A percentile compares a stretch with the other conserved stretches of the same genome.
Evolutionary conservation across 345 rosid genomes (phyloP).

Genomic region (Salix suchowensis): DNA sequence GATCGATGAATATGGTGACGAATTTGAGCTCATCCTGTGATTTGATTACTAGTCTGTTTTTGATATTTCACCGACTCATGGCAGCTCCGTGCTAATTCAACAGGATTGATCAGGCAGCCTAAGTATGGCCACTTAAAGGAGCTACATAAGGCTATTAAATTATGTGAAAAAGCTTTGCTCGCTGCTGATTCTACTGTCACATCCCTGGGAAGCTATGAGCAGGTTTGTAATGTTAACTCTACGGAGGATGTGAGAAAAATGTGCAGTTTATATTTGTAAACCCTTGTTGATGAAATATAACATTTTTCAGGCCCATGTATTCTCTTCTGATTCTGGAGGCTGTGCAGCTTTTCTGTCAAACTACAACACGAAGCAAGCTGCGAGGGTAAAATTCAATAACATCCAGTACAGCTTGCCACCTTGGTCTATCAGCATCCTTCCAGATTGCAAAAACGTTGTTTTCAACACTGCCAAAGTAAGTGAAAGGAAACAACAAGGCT

Average conservation of each 20-base stretch:
- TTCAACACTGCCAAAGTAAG: slow-evolving; percentile 30
- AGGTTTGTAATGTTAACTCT: slow-evolving; percentile 8
- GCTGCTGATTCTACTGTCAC: slow-evolving; percentile 17
- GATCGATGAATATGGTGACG: slow-evolving; percentile 25
- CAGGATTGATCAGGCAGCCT: slow-evolving; percentile 28
- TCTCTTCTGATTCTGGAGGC: slow-evolving; percentile 18
- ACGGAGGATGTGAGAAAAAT: neutral
- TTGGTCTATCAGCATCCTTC: slow-evolving; percentile 32
- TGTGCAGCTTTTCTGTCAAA: slow-evolving; percentile 34
- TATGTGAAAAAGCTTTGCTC: slow-evolving; percentile 21
- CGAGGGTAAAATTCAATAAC: slow-evolving; percentile 15
- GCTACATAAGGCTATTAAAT: slow-evolving; percentile 22
- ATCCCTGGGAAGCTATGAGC: slow-evolving; percentile 11
- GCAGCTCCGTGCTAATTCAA: neutral
- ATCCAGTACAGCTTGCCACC: slow-evolving; percentile 24
- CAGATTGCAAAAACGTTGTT: slow-evolving; percentile 28
- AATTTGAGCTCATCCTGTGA: neutral
- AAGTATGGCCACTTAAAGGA: slow-evolving; percentile 27
- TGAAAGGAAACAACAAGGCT: neutral
- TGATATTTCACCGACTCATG: neutral
- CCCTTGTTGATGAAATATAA: neutral
- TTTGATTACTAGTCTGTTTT: neutral
- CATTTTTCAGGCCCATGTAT: slow-evolving; percentile 23
- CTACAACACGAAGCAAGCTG: slow-evolving; percentile 12
- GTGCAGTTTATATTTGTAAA: neutral